A percentile compares a stretch with the other conserved stretches of the same genome.
These are phyloP conservation scores for Globisporangium cederbergense DNA, from an alignment of 352 stramenopile species.

Conservation along the genomic window DNA sequence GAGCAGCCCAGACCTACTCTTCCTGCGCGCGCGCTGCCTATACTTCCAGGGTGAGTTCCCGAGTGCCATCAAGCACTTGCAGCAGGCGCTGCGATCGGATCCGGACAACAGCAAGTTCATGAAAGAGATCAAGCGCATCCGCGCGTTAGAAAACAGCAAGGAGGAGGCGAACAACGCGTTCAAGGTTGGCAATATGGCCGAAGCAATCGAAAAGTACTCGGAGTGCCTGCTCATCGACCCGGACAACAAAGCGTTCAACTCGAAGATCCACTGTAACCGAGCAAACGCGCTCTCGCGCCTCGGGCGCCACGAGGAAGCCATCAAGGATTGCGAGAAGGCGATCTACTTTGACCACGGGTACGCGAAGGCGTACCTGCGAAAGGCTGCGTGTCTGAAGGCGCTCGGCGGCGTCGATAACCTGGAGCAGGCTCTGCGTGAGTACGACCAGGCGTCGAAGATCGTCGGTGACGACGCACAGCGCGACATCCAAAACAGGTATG, in stretches of 20 bases:
- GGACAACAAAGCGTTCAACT: conserved; percentile 90
- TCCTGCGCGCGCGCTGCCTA: conserved; percentile 83
- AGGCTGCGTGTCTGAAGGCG: conserved; percentile 72
- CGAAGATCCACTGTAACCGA: conserved; percentile 93
- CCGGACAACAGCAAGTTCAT: conserved; percentile 88
- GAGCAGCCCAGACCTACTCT: conserved; percentile 81
- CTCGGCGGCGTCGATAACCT: conserved; percentile 86
- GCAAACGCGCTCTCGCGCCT: conserved; percentile 85
- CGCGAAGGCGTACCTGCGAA: conserved; percentile 86
- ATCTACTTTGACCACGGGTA: conserved; percentile 92
- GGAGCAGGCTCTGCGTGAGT: conserved; percentile 88
- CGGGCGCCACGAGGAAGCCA: conserved; percentile 79
- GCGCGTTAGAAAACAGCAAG: conserved; percentile 82
- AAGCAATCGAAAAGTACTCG: conserved; percentile 88
- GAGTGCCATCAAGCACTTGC: conserved; percentile 91
- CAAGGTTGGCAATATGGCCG: conserved; percentile 70
- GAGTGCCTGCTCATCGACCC: conserved; percentile 86
- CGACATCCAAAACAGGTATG: conserved; percentile 63
- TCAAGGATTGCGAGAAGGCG: conserved; percentile 87
- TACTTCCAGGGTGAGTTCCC: conserved; percentile 93
- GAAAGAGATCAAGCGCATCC: conserved; percentile 88
- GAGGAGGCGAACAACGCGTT: conserved; percentile 89
- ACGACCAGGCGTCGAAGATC: conserved; percentile 87
- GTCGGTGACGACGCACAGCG: conserved; percentile 75
- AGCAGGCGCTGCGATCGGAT: conserved; percentile 87